Conservation (phyloP, 208 protist species). For the Leishmania mexicana region DNA sequence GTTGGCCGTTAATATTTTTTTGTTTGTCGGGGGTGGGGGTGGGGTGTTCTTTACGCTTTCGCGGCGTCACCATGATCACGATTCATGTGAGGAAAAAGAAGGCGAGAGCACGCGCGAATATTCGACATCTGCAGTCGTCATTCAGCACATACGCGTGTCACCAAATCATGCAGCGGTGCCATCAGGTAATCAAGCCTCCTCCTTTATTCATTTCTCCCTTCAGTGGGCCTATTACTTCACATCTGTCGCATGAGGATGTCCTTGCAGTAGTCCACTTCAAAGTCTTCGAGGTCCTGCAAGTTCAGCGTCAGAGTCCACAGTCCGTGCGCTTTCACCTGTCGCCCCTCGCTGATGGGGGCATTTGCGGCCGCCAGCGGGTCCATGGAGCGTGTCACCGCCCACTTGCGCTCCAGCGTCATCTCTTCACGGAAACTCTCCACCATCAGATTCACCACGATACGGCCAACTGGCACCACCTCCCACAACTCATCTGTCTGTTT, state of each 20-base stretch:
- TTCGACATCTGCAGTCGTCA: background rate
- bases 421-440: constrained; percentile 76
- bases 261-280: constrained; percentile 93
- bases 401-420: constrained; percentile 88
- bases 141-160: background rate
- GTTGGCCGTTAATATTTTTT: background rate
- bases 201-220: background rate
- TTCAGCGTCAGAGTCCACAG: constrained; percentile 92
- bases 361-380: constrained; percentile 79
- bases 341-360: constrained; percentile 85
- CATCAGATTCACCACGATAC: constrained; percentile 91
- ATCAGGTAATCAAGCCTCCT: background rate
- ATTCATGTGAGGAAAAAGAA: constrained; percentile 6
- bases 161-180: background rate
- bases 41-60: background rate
- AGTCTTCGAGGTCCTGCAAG: constrained; percentile 90
- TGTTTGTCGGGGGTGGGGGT: background rate
- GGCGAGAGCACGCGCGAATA: constrained; percentile 8
- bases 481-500: constrained; percentile 82
- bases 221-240: constrained; percentile 28
- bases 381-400: constrained; percentile 84
- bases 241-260: constrained; percentile 78
- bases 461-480: constrained; percentile 87
- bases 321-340: constrained; percentile 76
- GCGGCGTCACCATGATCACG: background rate